Base-by-base conservation (phyloP, 768 basidiomycete genomes). In the Lactarius pseudohatsudake region DNA sequence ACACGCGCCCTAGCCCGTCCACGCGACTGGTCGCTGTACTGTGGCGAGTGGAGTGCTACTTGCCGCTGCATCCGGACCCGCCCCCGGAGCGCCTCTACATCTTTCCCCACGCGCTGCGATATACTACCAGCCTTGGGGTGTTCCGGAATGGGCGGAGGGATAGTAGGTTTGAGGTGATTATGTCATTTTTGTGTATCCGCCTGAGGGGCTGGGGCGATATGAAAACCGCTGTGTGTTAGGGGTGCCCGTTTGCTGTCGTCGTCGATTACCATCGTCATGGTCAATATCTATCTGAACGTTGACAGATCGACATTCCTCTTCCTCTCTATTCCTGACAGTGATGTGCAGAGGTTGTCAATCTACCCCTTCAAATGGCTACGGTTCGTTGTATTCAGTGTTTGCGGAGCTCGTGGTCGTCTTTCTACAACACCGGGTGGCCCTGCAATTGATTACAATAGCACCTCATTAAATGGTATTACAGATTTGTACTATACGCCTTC, bases 21-120 rank as follows among this genome's bases (percentile, higher is more conserved):
- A 99, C 75, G 87, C 92, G 1, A 88, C 93, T 0, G 97, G 97
- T 9, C 80, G 97, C 68, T 99, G 30, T 30, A 30, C 30, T 30
- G 30, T 30, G 30, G 30, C 30, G 26, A 26, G 26, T 26, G 26
- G 30, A 30, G 30, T 30, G 30, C 30, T 30, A 30, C 30, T 30
- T 30, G 30, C 5, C 30, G 30, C 30, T 30, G 30, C 30, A 30
- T 30, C 30, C 30, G 30, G 30, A 30, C 30, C 30, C 30, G 30
- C 30, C 30, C 30, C 30, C 30, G 30, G 30, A 30, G 30, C 30
- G 30, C 30, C 30, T 30, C 30, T 30, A 30, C 30, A 30, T 30
- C 30, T 30, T 30, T 30, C 30, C 30, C 30, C 30, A 30, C 30
- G 30, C 3, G 30, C 30, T 4, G 30, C 30, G 30, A 30, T 30